Percentiles rank a stretch among this genome's conserved stretches.
phyloP scores from a whole-genome alignment of 495 filamentous ascomycete species.

The Achaetomiella virescens region DNA sequence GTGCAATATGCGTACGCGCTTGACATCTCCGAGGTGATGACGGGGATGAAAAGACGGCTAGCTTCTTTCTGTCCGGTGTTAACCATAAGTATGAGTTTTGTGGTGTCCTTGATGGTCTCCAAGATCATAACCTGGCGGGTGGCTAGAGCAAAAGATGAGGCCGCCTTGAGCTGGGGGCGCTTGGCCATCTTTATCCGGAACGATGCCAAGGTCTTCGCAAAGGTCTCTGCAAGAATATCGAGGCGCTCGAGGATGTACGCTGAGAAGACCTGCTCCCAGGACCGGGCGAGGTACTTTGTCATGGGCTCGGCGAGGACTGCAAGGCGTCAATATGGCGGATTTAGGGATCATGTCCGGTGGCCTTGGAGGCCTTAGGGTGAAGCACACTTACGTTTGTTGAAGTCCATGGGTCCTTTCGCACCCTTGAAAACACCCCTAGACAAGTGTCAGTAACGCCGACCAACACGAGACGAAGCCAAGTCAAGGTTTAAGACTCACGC shows the following conservation, averaged over 20 bases:
- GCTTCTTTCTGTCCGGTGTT: conserved; percentile 43
- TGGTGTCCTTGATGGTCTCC: conserved; percentile 32
- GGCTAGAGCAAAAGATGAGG: conserved; percentile 8
- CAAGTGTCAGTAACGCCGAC: neutral
- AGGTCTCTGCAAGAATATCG: conserved; percentile 16
- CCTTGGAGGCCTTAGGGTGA: too few relatives aligned
- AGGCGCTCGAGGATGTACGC: conserved; percentile 5
- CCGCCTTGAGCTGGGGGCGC: conserved; percentile 12
- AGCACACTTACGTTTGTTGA: conserved; percentile 40
- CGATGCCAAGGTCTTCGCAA: conserved; percentile 14
- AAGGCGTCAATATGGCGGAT: conserved; percentile 1
- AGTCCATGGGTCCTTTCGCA: conserved; percentile 28
- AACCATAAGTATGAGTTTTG: conserved; percentile 31
- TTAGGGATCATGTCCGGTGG: neutral
- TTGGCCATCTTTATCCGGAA: conserved; percentile 30
- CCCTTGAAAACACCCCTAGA: conserved; percentile 28
- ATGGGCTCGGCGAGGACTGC: conserved; percentile 42
- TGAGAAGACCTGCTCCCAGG: conserved; percentile 46
- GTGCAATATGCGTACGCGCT: conserved; percentile 40
- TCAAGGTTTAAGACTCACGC: conserved; percentile 26
- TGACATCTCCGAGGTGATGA: conserved; percentile 39
- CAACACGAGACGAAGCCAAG: conserved; percentile 18
- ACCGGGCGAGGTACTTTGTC: conserved; percentile 38
- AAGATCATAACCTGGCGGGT: conserved; percentile 34
- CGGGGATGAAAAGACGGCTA: conserved; percentile 46